Base-by-base conservation (phyloP, 2,329 filamentous ascomycete genomes). In the Dactylonectria macrodidyma region DNA sequence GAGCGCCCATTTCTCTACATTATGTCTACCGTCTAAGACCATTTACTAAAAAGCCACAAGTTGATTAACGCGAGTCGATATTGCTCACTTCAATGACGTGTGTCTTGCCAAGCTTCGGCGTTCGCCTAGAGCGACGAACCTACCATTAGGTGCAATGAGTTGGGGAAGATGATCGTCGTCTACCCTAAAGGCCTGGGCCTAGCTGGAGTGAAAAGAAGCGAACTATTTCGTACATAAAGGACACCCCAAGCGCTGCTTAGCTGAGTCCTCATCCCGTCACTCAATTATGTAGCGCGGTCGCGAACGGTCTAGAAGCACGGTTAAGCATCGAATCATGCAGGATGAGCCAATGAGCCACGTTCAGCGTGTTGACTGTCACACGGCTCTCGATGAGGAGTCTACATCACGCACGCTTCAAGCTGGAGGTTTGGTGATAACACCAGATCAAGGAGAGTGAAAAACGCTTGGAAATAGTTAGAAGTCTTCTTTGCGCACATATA, bases 401-500 rank as follows among this genome's bases (percentile, higher is more conserved):
- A 33, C 2, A 10, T 11, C 11, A 16, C n/a, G 12, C 4, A 14
- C 8, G 7, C n/a, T 34, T 52, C 50, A 52, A 6, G 5, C 7
- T 19, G 7, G n/a, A 8, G 5, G 14, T 33, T 41, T 12, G 8
- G 26, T 34, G 41, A 19, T n/a, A 33, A 34, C 24, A 30, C 24
- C 33, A 34, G 26, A 33, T 58, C 41, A 46, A 16, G 19, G 44
- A 7, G 24, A 44, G 24, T 47, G n/a, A 14, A 22, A 51, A 30
- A 14, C 26, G 16, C 52, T 24, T 62, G 30, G 47, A 38, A 57
- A 34, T 16, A 33, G 24, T 52, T 48, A n/a, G 46, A 59, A 36
- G 48, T 48, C 41, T 60, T 65, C 56, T 50, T 60, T 48, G 44
- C 30, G 51, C 62, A 59, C 34, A 66, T 33, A 57, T 62, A 34